Evolutionary conservation across 257 asterid genomes (phyloP).

Genomic region (Petrea volubilis): DNA sequence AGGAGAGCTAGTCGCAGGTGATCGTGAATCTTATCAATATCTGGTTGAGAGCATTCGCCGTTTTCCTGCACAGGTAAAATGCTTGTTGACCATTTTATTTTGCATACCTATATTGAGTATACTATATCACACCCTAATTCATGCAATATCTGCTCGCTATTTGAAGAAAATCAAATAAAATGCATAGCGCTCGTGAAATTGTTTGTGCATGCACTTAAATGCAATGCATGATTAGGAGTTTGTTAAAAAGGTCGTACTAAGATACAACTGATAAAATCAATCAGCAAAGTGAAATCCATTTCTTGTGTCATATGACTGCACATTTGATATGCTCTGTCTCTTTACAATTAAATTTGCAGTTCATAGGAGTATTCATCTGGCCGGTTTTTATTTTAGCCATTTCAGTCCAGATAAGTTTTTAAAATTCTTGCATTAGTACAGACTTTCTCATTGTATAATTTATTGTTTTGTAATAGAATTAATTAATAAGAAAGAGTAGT

Average conservation of each 20-base stretch:
- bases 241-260: background rate
- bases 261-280: background rate
- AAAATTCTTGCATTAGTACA: background rate
- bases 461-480: background rate
- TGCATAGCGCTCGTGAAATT: background rate
- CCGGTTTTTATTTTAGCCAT: background rate
- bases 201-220: background rate
- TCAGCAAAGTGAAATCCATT: background rate
- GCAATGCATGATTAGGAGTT: background rate
- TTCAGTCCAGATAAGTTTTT: background rate
- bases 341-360: background rate
- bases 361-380: background rate
- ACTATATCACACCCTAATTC: background rate
- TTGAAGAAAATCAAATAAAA: background rate
- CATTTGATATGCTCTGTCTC: background rate
- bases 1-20: slow-evolving; percentile 86
- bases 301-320: background rate
- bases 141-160: background rate
- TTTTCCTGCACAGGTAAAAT: slow-evolving; percentile 81
- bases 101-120: slow-evolving; percentile 3
- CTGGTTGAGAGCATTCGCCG: slow-evolving; percentile 88
- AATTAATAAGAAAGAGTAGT: background rate
- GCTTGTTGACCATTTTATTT: background rate
- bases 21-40: slow-evolving; percentile 84
- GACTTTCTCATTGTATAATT: background rate